Evolutionary conservation across 2,329 filamentous ascomycete species (phyloP), one percentile per base, ranked within the genome.

Genomic region (Claviceps africana): DNA sequence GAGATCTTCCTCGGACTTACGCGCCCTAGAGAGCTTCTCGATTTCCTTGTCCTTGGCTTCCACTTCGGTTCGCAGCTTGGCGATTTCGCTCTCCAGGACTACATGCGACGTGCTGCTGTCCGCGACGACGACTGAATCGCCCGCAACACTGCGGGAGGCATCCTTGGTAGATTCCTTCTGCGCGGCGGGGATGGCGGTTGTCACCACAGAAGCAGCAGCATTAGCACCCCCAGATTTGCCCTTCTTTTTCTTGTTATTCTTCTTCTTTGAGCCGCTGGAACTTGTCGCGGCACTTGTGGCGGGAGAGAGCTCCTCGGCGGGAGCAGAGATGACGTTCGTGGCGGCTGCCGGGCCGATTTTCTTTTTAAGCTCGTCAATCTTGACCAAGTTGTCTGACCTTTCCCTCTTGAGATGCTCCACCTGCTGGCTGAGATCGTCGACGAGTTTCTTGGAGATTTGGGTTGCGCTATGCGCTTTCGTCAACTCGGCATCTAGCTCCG

Each of bases 191-290:
- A 61, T 48, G n/a, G 69, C 66, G 9, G 72, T 67, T 25, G 48
- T n/a, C n/a, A n/a, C 17, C 15, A 25, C 30, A 7, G 45, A 30
- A 35, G 30, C 30, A 35, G 30, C n/a, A 17, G 45, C n/a, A 46
- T 17, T 13, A 33, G 44, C 44, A 25, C 11, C 28, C 3, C 67
- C 66, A 56, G 78, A 80, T 72, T 90, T 91, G 68, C 83, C 86
- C 77, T 94, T 95, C 73, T 91, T 95, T 65, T 89, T 94, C 67
- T 87, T 90, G 68, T 88, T 94, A 67, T 88, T 94, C 70, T 89
- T 91, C 54, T 76, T 78, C 55, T 73, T 72, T 0, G 62, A 61
- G 3, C 57, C 55, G 15, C 57, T 51, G 11, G 52, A 50, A 11
- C 53, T 52, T 7, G 65, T 47, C 0, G 61, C 35, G 28, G 31